Conservation (phyloP, 192 early-diverging fungal genomes). For the Helicostylum pulchrum region DNA sequence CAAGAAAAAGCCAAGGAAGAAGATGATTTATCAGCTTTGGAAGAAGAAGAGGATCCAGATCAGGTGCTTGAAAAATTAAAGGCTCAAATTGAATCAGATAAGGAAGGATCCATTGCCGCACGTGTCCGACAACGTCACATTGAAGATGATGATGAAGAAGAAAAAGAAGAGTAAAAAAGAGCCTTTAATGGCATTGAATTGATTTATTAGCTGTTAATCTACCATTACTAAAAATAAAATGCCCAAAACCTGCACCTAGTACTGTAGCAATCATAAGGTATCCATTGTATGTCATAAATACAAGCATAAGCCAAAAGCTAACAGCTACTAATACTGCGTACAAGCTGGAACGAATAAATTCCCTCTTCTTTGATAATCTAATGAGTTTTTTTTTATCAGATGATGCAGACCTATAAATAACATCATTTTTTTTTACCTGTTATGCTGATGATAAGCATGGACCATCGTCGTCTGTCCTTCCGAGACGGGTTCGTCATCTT, state of each 20-base stretch:
- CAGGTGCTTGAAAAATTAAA: background rate
- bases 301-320: constrained; percentile 73
- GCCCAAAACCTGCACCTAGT: constrained; percentile 62
- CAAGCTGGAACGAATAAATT: constrained; percentile 52
- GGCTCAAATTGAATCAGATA: background rate
- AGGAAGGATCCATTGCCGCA: constrained; percentile 17
- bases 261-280: constrained; percentile 68
- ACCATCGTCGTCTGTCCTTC: background rate
- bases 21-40: background rate
- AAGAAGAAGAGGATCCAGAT: constrained; percentile 9
- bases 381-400: background rate
- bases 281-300: constrained; percentile 86
- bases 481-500: background rate
- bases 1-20: background rate
- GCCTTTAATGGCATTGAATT: constrained; percentile 32
- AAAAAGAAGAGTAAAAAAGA: background rate
- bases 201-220: constrained; percentile 16
- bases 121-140: constrained; percentile 19
- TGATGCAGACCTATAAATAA: background rate
- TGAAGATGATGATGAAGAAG: background rate
- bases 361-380: constrained; percentile 5
- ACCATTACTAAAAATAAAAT: constrained; percentile 45
- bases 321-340: constrained; percentile 66
- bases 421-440: background rate
- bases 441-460: background rate